Conservation (phyloP, 805 yeast species). For the Kluyveromyces wickerhamii region DNA sequence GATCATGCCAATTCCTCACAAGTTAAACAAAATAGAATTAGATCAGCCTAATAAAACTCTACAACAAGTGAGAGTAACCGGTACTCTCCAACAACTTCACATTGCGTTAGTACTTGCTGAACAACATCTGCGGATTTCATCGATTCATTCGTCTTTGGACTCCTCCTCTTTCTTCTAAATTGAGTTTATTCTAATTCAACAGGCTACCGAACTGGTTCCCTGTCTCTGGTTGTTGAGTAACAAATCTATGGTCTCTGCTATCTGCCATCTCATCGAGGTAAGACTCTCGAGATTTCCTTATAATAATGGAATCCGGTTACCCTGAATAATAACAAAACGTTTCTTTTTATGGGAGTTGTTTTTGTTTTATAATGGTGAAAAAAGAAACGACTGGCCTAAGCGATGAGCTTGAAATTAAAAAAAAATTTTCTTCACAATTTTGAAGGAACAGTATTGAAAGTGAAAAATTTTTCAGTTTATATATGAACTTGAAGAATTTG, state of each 20-base stretch:
- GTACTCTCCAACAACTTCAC: conserved; percentile 19
- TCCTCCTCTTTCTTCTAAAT: not conserved
- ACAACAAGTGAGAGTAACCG: conserved; percentile 29
- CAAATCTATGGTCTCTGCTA: no score
- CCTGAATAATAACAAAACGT: no score
- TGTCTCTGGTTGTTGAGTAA: no score
- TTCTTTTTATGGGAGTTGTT: no score
- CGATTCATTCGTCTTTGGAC: conserved; percentile 6
- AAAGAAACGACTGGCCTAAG: no score
- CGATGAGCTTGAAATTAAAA: not conserved
- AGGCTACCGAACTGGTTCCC: no score
- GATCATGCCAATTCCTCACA: conserved; percentile 29
- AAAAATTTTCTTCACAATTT: not conserved
- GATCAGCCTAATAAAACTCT: conserved; percentile 10
- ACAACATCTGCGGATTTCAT: conserved; percentile 15
- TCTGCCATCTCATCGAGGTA: no score
- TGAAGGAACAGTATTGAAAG: conserved; percentile 4
- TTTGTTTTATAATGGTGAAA: no score
- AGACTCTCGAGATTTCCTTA: no score
- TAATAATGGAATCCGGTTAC: no score
- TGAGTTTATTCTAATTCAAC: no score
- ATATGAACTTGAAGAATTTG: no score
- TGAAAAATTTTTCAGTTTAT: conserved; percentile 17
- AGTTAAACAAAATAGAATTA: conserved; percentile 9
- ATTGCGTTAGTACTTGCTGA: conserved; percentile 25